phyloP scores from a whole-genome alignment of 805 yeast genomes.

The Hanseniaspora lachancei region DNA sequence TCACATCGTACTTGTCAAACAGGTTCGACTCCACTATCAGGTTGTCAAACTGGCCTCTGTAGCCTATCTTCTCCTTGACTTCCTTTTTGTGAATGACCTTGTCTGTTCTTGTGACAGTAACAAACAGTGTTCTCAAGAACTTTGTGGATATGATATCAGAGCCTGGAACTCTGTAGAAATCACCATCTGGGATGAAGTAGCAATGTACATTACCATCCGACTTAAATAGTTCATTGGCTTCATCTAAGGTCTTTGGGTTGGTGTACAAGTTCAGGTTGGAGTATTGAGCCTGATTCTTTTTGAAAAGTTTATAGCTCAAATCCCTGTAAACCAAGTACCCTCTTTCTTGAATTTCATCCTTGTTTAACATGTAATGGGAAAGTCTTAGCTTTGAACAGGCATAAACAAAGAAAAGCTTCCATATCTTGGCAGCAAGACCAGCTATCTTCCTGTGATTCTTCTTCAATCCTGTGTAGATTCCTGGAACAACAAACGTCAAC shows the following conservation, averaged over 20 bases:
- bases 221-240: slow-evolving; percentile 34
- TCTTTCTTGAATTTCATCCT: slow-evolving; percentile 50
- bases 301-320: slow-evolving; percentile 32
- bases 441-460: slow-evolving; percentile 19
- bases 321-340: slow-evolving; percentile 53
- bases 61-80: slow-evolving; percentile 24
- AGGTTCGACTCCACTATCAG: slow-evolving; percentile 32
- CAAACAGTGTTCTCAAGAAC: slow-evolving; percentile 54
- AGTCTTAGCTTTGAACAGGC: slow-evolving; percentile 49
- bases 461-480: background rate
- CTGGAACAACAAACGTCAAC: background rate
- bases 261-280: slow-evolving; percentile 41
- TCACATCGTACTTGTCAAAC: slow-evolving; percentile 47
- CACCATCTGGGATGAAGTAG: slow-evolving; percentile 69
- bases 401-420: slow-evolving; percentile 48
- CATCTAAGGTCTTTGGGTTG: slow-evolving; percentile 39
- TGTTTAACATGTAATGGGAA: slow-evolving; percentile 67
- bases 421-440: slow-evolving; percentile 36
- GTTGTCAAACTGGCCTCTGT: slow-evolving; percentile 33
- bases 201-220: slow-evolving; percentile 34
- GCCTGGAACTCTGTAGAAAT: slow-evolving; percentile 73
- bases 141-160: slow-evolving; percentile 61
- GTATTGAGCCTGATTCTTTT: slow-evolving; percentile 25
- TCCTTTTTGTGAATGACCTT: slow-evolving; percentile 35
- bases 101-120: slow-evolving; percentile 72